Conservation (phyloP, 2,329 filamentous ascomycete genomes). For the Colletotrichum magnum region DNA sequence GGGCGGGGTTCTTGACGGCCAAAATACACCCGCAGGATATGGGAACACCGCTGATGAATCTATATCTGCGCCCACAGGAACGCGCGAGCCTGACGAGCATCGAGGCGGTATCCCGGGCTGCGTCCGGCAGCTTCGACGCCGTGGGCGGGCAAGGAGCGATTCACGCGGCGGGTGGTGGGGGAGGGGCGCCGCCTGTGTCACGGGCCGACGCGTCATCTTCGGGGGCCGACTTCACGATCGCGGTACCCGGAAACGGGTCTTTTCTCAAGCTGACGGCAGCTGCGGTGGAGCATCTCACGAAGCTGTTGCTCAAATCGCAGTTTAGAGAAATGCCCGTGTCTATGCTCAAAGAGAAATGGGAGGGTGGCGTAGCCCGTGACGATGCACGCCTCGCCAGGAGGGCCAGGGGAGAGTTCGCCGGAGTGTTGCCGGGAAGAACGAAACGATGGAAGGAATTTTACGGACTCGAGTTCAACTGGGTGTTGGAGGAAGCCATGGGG, state of each 20-base stretch:
- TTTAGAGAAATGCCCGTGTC: slow-evolving; percentile 75
- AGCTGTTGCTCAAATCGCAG: slow-evolving; percentile 70
- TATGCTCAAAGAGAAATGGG: slow-evolving; percentile 77
- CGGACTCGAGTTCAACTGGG: slow-evolving; percentile 79
- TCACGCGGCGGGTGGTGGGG: slow-evolving; percentile 72
- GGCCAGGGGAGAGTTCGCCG: slow-evolving; percentile 68
- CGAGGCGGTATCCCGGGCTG: slow-evolving; percentile 73
- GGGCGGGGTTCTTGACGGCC: slow-evolving; percentile 76
- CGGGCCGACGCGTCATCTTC: slow-evolving; percentile 41
- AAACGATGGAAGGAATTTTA: slow-evolving; percentile 80
- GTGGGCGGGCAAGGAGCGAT: slow-evolving; percentile 78
- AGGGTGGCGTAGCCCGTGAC: slow-evolving; percentile 71
- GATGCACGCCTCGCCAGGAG: slow-evolving; percentile 64
- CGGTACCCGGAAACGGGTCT: slow-evolving; percentile 76
- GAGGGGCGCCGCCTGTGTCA: slow-evolving; percentile 53
- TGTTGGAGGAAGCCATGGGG: slow-evolving; percentile 79
- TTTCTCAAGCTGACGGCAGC: slow-evolving; percentile 76
- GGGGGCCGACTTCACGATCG: slow-evolving; percentile 65
- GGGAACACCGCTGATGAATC: slow-evolving; percentile 50
- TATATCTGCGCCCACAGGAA: slow-evolving; percentile 66
- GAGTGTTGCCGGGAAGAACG: slow-evolving; percentile 72
- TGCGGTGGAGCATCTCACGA: slow-evolving; percentile 73
- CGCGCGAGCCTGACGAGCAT: slow-evolving; percentile 72
- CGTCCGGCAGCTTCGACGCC: slow-evolving; percentile 77
- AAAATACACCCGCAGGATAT: slow-evolving; percentile 41